A percentile compares a stretch with the other conserved stretches of the same genome.
These are phyloP conservation scores for Monilinia fructicola DNA, from an alignment of 2,329 filamentous ascomycete genomes.

Conservation along the genomic window DNA sequence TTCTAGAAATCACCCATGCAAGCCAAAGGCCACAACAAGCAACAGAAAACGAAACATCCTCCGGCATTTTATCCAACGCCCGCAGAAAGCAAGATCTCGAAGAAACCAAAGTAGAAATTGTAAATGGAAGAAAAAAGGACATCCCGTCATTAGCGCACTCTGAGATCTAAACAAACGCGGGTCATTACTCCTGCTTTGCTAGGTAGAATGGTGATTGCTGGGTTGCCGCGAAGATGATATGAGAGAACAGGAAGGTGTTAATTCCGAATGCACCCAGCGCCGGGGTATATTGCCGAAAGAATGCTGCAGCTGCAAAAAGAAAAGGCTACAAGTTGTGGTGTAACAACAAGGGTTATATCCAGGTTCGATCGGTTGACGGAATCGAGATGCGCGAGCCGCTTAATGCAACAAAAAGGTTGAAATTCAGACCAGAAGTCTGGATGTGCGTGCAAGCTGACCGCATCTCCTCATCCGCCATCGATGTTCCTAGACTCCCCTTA, in stretches of 20 bases:
- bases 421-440: neutral
- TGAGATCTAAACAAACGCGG: neutral
- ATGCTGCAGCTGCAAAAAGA: neutral
- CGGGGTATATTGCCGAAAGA: constrained; percentile 9
- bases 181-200: neutral
- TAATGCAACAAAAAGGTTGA: neutral
- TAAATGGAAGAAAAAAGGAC: neutral
- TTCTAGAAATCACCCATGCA: neutral
- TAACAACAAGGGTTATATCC: neutral
- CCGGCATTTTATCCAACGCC: no score
- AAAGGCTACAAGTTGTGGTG: neutral
- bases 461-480: neutral
- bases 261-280: neutral
- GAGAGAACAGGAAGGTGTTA: neutral
- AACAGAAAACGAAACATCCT: neutral
- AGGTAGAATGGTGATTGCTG: neutral
- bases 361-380: neutral
- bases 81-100: neutral
- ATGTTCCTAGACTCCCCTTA: neutral
- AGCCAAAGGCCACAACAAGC: neutral
- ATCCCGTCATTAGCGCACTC: neutral
- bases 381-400: neutral
- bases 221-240: neutral
- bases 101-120: neutral
- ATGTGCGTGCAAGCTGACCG: neutral